A percentile compares a stretch with the other conserved stretches of the same genome.
These are phyloP conservation scores for Rosa persica DNA, from an alignment of 306 rosid genomes.

Conservation along the genomic window DNA sequence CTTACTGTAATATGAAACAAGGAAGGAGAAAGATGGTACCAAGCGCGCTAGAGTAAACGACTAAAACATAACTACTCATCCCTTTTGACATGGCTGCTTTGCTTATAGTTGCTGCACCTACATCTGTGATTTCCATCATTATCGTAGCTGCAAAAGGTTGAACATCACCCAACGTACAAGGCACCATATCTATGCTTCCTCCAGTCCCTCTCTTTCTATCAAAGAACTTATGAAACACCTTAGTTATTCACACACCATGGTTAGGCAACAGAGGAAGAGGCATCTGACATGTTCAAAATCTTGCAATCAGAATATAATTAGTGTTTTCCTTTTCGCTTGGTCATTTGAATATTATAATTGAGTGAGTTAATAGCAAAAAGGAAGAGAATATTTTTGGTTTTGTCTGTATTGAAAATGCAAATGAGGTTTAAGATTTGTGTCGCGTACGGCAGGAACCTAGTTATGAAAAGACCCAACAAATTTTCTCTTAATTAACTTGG, in stretches of 20 bases:
- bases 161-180: neutral
- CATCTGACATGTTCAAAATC: neutral
- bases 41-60: neutral
- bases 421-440: too few species aligned
- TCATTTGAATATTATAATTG: neutral
- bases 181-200: neutral
- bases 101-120: slow-evolving; percentile 1
- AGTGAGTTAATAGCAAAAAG: too few species aligned
- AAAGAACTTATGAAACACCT: neutral
- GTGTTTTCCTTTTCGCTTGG: neutral
- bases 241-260: neutral
- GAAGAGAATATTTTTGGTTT: too few species aligned
- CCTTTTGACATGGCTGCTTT: slow-evolving; percentile 19
- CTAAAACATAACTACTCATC: slow-evolving; percentile 10
- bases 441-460: neutral
- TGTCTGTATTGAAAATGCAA: too few species aligned
- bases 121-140: neutral
- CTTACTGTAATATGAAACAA: slow-evolving; percentile 4
- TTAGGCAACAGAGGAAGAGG: neutral
- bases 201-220: neutral
- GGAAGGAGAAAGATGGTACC: slow-evolving; percentile 18
- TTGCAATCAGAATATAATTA: neutral
- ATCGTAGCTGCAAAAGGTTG: slow-evolving; percentile 17
- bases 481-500: neutral
- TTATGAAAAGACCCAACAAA: neutral